Base-by-base conservation (phyloP, 108 stramenopile species). In the Cyclotella kingstonii region DNA sequence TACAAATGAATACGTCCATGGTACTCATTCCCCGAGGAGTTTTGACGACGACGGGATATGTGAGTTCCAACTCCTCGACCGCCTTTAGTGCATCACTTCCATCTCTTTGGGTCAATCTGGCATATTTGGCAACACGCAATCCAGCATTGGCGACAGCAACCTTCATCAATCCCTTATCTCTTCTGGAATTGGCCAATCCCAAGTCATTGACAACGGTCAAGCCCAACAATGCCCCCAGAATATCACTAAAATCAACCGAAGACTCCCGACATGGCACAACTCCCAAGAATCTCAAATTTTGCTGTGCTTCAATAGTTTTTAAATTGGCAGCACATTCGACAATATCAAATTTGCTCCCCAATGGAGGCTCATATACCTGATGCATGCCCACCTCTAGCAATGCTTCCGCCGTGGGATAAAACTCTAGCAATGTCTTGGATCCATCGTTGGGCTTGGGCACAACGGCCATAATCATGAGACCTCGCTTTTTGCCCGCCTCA, bases 91-190 rank as follows among this genome's bases (percentile, higher is more conserved):
- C 71, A 65, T 82, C 81, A 8, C 39, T 40, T 6, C 77, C 77
- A 46, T 74, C 53, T 8, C 73, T 46, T 6, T 67, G 52, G 21
- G 77, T 77, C 57, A 82, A 60, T 9, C 81, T 54, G 4, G 81
- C 81, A 50, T 75, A 82, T 47, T 82, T 82, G 19, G 81, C 78
- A 14, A 79, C 75, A 30, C 78, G 52, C 38, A 82, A 58, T n/a
- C 81, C 81, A 4, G 73, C 76, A 63, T 82, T 82, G 10, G 78
- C 75, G 15, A 82, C 81, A 12, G 78, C 77, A 22, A 70, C 34
- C 66, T 82, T 82, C 81, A 82, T 82, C 61, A 82, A 77, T 19
- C 75, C 81, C 66, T 82, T 82, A 47, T 82, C 81, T 53, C 81
- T 78, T 22, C 81, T 61, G 17, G 78, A 63, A 41, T 49, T 57